These are phyloP conservation scores for Trichophyton schoenleinii DNA, from an alignment of 2,329 filamentous ascomycete genomes.

Conservation along the genomic window DNA sequence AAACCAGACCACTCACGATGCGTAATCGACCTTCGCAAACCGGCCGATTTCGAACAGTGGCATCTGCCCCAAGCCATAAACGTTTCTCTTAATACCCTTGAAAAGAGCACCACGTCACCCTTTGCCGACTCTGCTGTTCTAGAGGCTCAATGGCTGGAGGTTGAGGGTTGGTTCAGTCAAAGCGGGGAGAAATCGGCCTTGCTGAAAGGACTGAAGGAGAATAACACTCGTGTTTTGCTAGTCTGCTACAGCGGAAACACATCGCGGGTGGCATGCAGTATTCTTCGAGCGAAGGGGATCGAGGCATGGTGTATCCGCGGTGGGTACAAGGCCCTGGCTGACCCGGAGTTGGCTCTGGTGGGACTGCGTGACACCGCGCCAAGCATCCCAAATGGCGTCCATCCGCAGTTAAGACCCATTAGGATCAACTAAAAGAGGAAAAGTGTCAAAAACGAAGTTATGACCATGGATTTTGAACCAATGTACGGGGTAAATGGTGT, in stretches of 20 bases:
- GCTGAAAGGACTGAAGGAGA: not conserved
- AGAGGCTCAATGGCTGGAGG: constrained; percentile 35
- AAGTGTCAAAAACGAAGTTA: not conserved
- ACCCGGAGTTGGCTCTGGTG: not conserved
- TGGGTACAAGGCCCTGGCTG: constrained; percentile 19
- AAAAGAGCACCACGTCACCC: constrained; percentile 28
- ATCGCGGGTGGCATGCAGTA: constrained; percentile 42
- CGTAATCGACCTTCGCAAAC: constrained; percentile 37
- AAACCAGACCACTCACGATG: constrained; percentile 15
- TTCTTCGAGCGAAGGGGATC: constrained; percentile 40
- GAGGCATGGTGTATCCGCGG: constrained; percentile 38
- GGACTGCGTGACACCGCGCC: not conserved
- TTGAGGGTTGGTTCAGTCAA: constrained; percentile 34
- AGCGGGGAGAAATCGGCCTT: not conserved
- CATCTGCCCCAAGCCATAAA: constrained; percentile 37
- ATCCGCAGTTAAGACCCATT: not conserved
- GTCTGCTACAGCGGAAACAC: constrained; percentile 45
- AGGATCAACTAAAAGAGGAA: not conserved
- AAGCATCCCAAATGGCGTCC: not conserved
- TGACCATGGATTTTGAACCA: not conserved
- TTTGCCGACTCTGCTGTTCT: constrained; percentile 37
- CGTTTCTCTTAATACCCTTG: constrained; percentile 30
- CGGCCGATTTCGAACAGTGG: constrained; percentile 31
- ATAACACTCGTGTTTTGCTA: constrained; percentile 23
- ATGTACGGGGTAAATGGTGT: not conserved